Base-by-base conservation (phyloP, 805 yeast species). In the Kuraishia hungarica region DNA sequence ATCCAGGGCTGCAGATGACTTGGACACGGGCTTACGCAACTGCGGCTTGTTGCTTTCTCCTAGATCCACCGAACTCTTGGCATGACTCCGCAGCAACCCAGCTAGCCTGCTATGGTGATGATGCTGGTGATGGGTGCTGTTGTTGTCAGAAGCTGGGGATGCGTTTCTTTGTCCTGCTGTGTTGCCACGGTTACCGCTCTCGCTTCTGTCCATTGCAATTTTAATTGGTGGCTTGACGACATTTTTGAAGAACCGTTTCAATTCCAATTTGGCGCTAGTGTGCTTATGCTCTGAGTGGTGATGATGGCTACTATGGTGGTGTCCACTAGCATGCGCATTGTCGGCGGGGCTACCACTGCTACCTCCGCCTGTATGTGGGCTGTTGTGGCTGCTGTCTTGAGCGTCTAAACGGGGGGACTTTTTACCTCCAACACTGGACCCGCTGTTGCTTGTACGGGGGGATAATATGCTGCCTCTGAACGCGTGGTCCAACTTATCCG, bases 241-340 rank as follows among this genome's bases (percentile, higher is more conserved):
- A 17, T 64, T 63, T 55, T 77, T 79, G 64, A 78, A 74, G 58
- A 78, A 78, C 53, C 82, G 67, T 57, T 73, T 73, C 55, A 79
- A 67, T 53, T 72, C 73, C 50, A 72, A 58, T 26, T 49, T 49
- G 35, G 51, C 21, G 11, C 35, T 23, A 15, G 51, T 19, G 11
- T 49, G 24, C 35, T 47, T 47, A 8, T 47, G 22, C 3, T 19
- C 49, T 22, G 24, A 10, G 13, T 47, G 49, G 24, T 47, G 49
- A 15, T 47, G 49, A 15, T 35, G 43, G 43, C 17, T 26, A 26
- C 8, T 35, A 17, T 35, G 43, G 43, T 35, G n/a, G 17, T 35
- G 43, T 35, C 43, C 43, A 15, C 43, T 13, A 35, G 43, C 11
- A 15, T 35, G 43, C 11, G 43, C n/a, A 13, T 35, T 35, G 43